Evolutionary conservation across 106 monocot species (phyloP).

Genomic region (Acorus gramineus): DNA sequence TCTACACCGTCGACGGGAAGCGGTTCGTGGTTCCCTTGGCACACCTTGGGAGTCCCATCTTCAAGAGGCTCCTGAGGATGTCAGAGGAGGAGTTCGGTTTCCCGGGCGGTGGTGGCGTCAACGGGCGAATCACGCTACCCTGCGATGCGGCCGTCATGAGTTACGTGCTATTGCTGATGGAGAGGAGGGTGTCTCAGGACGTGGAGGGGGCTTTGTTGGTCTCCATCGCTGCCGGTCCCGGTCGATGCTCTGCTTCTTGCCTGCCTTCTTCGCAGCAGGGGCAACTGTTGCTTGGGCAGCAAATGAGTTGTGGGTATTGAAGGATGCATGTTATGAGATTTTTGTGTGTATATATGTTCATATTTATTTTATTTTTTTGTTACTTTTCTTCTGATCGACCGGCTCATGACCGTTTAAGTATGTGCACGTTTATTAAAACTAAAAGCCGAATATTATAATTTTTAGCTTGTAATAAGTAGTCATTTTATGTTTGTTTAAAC

Average conservation of each 20-base stretch:
- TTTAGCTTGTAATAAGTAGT: no score
- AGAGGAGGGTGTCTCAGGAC: not conserved
- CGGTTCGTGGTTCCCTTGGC: conserved; percentile 8
- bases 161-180: not conserved
- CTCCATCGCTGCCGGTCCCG: not conserved
- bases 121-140: conserved; percentile 10
- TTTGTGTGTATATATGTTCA: no score
- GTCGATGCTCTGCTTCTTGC: conserved; percentile 1
- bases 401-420: no score
- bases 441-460: no score
- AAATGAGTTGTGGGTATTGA: no score
- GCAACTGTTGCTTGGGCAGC: no score
- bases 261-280: not conserved
- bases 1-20: conserved; percentile 12
- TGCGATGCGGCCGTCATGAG: conserved; percentile 6
- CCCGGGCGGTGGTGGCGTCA: not conserved
- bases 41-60: conserved; percentile 11
- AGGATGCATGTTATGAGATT: no score
- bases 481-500: no score
- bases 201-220: conserved; percentile 2
- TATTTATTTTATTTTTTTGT: no score
- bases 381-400: no score
- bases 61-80: conserved; percentile 10
- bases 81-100: conserved; percentile 15
- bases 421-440: no score